A percentile compares a stretch with the other conserved stretches of the same genome.
phyloP scores from a whole-genome alignment of 108 stramenopile species.

The Heterococcus sp. region DNA sequence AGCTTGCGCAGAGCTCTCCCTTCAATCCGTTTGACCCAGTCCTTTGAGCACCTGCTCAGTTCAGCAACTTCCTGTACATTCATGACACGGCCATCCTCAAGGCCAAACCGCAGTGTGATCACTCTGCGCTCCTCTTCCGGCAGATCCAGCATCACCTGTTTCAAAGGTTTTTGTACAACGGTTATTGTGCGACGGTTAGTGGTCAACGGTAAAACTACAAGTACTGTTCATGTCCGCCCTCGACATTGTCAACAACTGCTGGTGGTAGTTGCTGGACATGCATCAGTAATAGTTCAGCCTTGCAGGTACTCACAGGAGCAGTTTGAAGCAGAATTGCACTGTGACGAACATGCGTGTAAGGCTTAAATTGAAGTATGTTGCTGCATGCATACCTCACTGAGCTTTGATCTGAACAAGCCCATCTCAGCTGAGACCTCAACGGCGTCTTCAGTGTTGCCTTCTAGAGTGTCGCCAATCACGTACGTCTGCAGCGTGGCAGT shows the following conservation, averaged over 20 bases:
- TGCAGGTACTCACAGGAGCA: no score
- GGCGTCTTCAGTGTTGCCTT: neutral
- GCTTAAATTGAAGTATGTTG: no score
- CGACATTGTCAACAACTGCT: no score
- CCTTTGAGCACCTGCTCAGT: conserved; percentile 4
- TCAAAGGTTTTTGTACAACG: no score
- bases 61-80: conserved; percentile 11
- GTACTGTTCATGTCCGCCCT: no score
- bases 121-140: conserved; percentile 16
- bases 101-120: conserved; percentile 27
- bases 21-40: conserved; percentile 9
- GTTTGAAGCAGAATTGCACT: no score
- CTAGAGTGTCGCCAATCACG: conserved; percentile 22
- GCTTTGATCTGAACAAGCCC: conserved; percentile 5
- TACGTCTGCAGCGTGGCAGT: neutral
- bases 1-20: conserved; percentile 23
- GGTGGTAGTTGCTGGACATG: no score
- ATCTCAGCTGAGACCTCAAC: conserved; percentile 8
- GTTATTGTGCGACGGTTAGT: no score
- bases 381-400: no score
- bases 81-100: conserved; percentile 3
- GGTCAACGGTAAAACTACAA: no score
- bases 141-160: conserved; percentile 11
- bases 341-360: no score
- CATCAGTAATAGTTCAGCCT: no score